Percentiles rank a stretch among this genome's conserved stretches.
Evolutionary conservation across 1,284 basidiomycete genomes (phyloP).

Genomic region (Malassezia vespertilionis): DNA sequence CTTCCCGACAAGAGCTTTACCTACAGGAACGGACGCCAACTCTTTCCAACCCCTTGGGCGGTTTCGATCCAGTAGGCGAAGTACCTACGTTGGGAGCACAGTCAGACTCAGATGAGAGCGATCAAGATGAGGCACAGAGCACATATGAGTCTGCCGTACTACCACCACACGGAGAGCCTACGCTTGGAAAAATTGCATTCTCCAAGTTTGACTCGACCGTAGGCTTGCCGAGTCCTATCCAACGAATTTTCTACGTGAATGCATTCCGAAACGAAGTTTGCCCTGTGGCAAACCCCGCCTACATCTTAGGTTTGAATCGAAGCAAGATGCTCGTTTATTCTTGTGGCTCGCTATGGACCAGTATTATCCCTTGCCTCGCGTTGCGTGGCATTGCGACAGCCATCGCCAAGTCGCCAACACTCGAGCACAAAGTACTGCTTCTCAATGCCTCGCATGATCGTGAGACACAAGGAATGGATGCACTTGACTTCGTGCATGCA

Average conservation of each 20-base stretch:
- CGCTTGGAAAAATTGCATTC: slow-evolving; percentile 59
- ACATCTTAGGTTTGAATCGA: slow-evolving; percentile 58
- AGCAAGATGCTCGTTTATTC: slow-evolving; percentile 73
- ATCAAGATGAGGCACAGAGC: no score
- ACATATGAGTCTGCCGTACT: no score
- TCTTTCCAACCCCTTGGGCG: background rate
- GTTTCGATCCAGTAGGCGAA: background rate
- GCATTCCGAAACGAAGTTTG: slow-evolving; percentile 59
- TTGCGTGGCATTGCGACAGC: slow-evolving; percentile 67
- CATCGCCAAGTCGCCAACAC: slow-evolving; percentile 63
- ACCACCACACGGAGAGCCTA: no score
- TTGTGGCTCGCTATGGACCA: slow-evolving; percentile 76
- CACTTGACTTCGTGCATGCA: slow-evolving; percentile 70
- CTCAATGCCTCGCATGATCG: slow-evolving; percentile 79
- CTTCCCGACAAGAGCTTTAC: background rate
- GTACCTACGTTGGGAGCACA: no score
- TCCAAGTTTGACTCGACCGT: slow-evolving; percentile 52
- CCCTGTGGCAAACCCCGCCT: slow-evolving; percentile 73
- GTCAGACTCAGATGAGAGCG: no score
- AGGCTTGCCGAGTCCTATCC: slow-evolving; percentile 21
- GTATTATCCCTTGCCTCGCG: slow-evolving; percentile 77
- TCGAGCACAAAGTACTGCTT: slow-evolving; percentile 72
- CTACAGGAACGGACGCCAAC: background rate
- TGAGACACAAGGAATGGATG: slow-evolving; percentile 75
- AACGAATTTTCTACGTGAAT: slow-evolving; percentile 14